phyloP scores from a whole-genome alignment of 495 filamentous ascomycete genomes.

The Talaromyces wortmannii region DNA sequence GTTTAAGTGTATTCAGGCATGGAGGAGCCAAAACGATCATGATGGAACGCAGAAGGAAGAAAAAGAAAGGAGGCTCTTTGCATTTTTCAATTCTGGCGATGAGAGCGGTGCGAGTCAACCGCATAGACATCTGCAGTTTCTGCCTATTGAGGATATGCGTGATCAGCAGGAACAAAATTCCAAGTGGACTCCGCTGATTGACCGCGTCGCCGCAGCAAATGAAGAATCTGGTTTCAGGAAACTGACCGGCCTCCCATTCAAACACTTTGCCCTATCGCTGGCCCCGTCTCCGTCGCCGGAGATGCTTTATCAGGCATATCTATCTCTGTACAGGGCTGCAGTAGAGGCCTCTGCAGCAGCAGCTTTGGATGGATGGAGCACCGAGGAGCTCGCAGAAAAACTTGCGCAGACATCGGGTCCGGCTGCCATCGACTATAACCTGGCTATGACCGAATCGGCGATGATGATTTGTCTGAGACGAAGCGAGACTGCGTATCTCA shows the following conservation, averaged over 20 bases:
- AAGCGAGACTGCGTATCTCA: constrained; percentile 30
- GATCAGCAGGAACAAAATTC: constrained; percentile 21
- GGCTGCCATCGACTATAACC: constrained; percentile 67
- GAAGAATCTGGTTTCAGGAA: constrained; percentile 11
- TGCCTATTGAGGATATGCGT: constrained; percentile 63
- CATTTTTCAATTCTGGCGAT: constrained; percentile 77
- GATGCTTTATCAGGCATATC: constrained; percentile 39
- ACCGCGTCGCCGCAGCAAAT: constrained; percentile 18
- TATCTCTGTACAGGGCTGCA: constrained; percentile 49
- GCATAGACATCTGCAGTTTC: constrained; percentile 73
- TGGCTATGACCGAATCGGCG: constrained; percentile 60
- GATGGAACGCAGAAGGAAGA: not conserved
- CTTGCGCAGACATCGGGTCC: constrained; percentile 25
- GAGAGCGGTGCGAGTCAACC: constrained; percentile 75
- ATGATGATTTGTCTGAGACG: constrained; percentile 66
- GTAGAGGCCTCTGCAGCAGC: constrained; percentile 19
- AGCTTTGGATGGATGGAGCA: not conserved
- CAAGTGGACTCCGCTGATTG: constrained; percentile 51
- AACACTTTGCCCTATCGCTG: constrained; percentile 40
- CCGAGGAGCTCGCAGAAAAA: not conserved
- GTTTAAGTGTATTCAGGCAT: constrained; percentile 58
- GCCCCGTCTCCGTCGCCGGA: constrained; percentile 29
- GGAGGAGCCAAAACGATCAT: constrained; percentile 26
- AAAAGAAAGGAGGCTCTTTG: constrained; percentile 41
- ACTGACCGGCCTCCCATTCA: constrained; percentile 38